Percentiles rank a stretch among this genome's conserved stretches.
Conservation (phyloP, 2,329 filamentous ascomycete species). For the Anthostomella pinea region DNA sequence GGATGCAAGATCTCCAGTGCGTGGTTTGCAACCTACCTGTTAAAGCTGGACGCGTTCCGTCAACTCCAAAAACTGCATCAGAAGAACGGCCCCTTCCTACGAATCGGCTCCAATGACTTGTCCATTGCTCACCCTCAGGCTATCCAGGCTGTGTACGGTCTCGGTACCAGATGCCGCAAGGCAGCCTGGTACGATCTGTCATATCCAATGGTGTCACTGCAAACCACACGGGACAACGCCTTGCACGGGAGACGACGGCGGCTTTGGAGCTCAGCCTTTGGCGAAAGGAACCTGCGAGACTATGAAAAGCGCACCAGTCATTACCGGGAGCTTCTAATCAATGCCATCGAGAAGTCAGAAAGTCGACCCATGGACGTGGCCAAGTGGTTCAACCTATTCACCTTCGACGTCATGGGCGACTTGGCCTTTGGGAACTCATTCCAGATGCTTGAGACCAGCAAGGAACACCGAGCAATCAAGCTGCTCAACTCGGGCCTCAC, state of each 20-base stretch:
- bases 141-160: slow-evolving; percentile 11
- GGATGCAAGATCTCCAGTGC: slow-evolving; percentile 8
- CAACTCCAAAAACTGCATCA: slow-evolving; percentile 7
- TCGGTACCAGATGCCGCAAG: slow-evolving; percentile 9
- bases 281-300: slow-evolving; percentile 11
- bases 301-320: slow-evolving; percentile 11
- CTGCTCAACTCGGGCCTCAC: slow-evolving; percentile 4
- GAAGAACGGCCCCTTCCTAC: slow-evolving; percentile 11
- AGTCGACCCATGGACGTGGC: slow-evolving; percentile 12
- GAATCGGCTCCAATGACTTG: slow-evolving; percentile 13
- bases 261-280: slow-evolving; percentile 15
- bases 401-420: slow-evolving; percentile 29
- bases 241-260: slow-evolving; percentile 11
- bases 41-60: slow-evolving; percentile 4
- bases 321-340: slow-evolving; percentile 7
- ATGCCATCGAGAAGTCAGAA: slow-evolving; percentile 3
- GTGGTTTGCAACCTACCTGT: slow-evolving; percentile 10
- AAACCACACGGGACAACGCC: slow-evolving; percentile 7
- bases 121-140: slow-evolving; percentile 13
- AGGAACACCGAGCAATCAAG: slow-evolving; percentile 11
- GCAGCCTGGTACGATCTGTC: slow-evolving; percentile 11
- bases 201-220: slow-evolving; percentile 8
- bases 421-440: slow-evolving; percentile 30
- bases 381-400: slow-evolving; percentile 20
- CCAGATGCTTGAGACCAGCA: slow-evolving; percentile 21